Evolutionary conservation across 768 basidiomycete species (phyloP).

Genomic region (Amylocystis lapponica): DNA sequence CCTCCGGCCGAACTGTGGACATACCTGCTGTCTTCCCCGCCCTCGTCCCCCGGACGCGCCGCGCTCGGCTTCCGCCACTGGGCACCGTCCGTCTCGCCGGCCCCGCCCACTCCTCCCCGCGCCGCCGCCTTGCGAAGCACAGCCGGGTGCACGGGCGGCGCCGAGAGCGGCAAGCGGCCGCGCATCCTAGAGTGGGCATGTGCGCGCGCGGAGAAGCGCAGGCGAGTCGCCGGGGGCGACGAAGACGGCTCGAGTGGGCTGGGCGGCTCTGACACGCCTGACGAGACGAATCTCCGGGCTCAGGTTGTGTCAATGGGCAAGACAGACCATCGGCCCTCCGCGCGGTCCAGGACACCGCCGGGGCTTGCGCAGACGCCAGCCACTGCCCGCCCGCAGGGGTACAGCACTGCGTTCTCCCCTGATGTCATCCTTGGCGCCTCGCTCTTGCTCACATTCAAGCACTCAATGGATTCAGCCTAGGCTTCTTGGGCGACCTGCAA

Average conservation of each 20-base stretch:
- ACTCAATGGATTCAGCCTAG: too few species aligned
- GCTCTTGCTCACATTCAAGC: slow-evolving; percentile 23
- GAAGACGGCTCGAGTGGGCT: slow-evolving; percentile 16
- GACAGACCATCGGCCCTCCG: background rate
- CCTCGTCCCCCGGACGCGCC: slow-evolving; percentile 8
- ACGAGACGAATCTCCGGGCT: background rate
- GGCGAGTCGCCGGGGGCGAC: slow-evolving; percentile 13
- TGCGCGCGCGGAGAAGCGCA: slow-evolving; percentile 34
- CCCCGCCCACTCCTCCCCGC: background rate
- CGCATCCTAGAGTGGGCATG: slow-evolving; percentile 43
- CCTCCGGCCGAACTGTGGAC: slow-evolving; percentile 25
- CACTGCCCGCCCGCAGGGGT: too few species aligned
- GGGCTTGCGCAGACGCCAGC: too few species aligned
- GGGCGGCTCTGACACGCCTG: slow-evolving; percentile 3
- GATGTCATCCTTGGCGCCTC: slow-evolving; percentile 26
- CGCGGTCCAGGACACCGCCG: too few species aligned
- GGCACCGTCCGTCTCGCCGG: background rate
- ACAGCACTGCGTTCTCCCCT: slow-evolving; percentile 16
- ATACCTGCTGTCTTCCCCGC: slow-evolving; percentile 22
- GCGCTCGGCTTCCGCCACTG: slow-evolving; percentile 3
- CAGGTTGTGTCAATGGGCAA: background rate
- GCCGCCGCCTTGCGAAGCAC: too few species aligned
- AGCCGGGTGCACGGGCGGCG: too few species aligned
- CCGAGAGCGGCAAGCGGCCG: slow-evolving; percentile 14
- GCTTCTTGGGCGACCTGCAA: too few species aligned